Evolutionary conservation across 441 rosid genomes (phyloP), one percentile per base, ranked within the genome.

Genomic region (California macrophylla): DNA sequence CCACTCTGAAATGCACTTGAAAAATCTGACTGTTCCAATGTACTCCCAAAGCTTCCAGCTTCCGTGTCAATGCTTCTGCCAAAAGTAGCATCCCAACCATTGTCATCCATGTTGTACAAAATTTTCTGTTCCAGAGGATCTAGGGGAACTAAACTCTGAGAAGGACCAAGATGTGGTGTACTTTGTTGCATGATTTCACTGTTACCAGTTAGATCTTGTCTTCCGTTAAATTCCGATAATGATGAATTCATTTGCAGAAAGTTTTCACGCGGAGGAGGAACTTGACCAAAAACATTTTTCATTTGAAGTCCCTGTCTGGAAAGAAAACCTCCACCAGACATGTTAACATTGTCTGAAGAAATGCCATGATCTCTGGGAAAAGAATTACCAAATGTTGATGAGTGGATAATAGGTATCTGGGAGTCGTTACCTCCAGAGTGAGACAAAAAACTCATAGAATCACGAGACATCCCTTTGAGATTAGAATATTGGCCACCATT

Each of bases 81-180:
- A 25, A 75, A 71, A 24, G 77, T 63, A 65, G 74, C 34, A 73
- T 73, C 83, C 86, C 79, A 78, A 21, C 69, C 54, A 45, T 3
- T 79, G 40, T 84, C 87, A 68, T 86, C 90, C 79, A 71, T 79
- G 69, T 74, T 76, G 74, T 60, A 84, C 75, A 86, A 66, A 66
- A 86, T 78, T 80, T 83, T 84, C 82, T 84, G 84, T 83, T 86
- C 90, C 58, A 81, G 72, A 16, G 90, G 90, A 73, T 86, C 90
- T 60, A 86, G 78, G 28, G 83, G 82, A 64, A 78, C 85, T 65
- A 82, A 72, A 65, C 74, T 77, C 73, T 78, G 83, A 74, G 81
- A 70, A 67, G 79, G 71, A 18, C 70, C 70, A 2, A 66, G 45
- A 54, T 78, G 75, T 12, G 77, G 32, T 50, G 74, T 71, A 66